These are phyloP conservation scores for Mycosarcoma maydis DNA, from an alignment of 1,284 basidiomycete species.

Conservation along the genomic window DNA sequence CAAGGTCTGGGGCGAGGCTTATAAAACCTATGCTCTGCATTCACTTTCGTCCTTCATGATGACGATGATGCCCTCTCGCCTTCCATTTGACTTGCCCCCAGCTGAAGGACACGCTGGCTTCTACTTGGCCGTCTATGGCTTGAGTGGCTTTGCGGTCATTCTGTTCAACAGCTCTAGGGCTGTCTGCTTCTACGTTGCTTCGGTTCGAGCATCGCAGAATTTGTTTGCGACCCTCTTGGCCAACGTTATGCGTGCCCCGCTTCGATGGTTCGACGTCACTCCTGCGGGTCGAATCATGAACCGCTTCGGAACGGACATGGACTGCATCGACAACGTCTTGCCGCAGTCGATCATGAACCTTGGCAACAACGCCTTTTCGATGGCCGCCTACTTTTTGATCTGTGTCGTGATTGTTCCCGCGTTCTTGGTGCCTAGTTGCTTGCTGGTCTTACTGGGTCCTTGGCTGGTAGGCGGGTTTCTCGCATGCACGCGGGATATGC, in stretches of 20 bases:
- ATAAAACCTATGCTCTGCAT: constrained; percentile 8
- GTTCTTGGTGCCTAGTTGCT: constrained; percentile 44
- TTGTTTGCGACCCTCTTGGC: constrained; percentile 56
- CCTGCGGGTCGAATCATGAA: constrained; percentile 61
- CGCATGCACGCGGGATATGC: constrained; percentile 56
- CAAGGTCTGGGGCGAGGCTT: constrained; percentile 59
- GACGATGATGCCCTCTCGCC: background rate
- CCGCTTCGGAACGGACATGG: constrained; percentile 63
- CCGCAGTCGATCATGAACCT: constrained; percentile 52
- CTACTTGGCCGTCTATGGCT: constrained; percentile 41
- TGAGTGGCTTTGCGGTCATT: constrained; percentile 40
- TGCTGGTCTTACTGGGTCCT: constrained; percentile 45
- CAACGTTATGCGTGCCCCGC: constrained; percentile 54
- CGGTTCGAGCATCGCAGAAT: constrained; percentile 41
- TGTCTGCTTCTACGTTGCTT: constrained; percentile 42
- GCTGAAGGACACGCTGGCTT: constrained; percentile 26
- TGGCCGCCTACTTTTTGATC: constrained; percentile 53
- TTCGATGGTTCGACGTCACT: constrained; percentile 62
- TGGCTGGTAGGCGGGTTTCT: constrained; percentile 58
- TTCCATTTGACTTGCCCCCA: constrained; percentile 22
- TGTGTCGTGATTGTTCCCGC: constrained; percentile 58
- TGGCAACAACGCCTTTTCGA: constrained; percentile 39
- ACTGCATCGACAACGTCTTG: constrained; percentile 58
- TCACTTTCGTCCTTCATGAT: background rate
- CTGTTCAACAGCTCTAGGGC: constrained; percentile 36